These are phyloP conservation scores for Lasiosphaeria miniovina DNA, from an alignment of 495 filamentous ascomycete species.

Conservation along the genomic window DNA sequence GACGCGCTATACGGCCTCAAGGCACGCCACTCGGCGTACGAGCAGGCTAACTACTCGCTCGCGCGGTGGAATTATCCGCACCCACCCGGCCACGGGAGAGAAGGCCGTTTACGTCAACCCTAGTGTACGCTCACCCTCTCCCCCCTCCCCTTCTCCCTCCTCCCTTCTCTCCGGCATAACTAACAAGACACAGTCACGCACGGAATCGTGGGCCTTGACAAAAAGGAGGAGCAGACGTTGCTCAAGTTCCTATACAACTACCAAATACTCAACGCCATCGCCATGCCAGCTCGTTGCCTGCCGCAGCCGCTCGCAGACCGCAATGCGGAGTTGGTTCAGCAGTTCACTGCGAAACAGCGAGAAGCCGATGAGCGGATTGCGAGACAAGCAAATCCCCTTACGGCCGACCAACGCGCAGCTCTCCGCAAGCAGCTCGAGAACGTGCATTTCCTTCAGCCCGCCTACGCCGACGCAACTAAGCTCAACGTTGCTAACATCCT, in stretches of 20 bases:
- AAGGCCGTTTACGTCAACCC: slow-evolving; percentile 85
- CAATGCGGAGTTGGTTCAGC: slow-evolving; percentile 18
- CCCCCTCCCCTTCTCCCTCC: no score
- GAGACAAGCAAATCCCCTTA: slow-evolving; percentile 3
- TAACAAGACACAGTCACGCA: slow-evolving; percentile 55
- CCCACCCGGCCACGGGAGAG: slow-evolving; percentile 78
- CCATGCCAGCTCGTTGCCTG: no score
- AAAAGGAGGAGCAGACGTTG: slow-evolving; percentile 75
- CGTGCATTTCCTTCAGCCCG: slow-evolving; percentile 16
- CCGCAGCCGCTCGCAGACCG: no score
- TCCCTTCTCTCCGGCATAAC: no score
- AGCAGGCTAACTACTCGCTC: slow-evolving; percentile 61
- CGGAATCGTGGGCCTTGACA: slow-evolving; percentile 69
- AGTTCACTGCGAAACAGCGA: slow-evolving; percentile 16
- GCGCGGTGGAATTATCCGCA: slow-evolving; percentile 64
- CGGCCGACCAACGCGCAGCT: slow-evolving; percentile 14
- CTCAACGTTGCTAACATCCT: slow-evolving; percentile 20
- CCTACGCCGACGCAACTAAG: slow-evolving; percentile 16
- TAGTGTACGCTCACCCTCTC: slow-evolving; percentile 60
- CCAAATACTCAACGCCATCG: slow-evolving; percentile 68
- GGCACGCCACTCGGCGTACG: slow-evolving; percentile 69
- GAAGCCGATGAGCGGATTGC: slow-evolving; percentile 4
- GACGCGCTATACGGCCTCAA: slow-evolving; percentile 71
- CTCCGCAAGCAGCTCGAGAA: slow-evolving; percentile 12
- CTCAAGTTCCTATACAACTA: slow-evolving; percentile 89